Conservation (phyloP, 352 stramenopile species). For the Globisporangium cylindrosporum region DNA sequence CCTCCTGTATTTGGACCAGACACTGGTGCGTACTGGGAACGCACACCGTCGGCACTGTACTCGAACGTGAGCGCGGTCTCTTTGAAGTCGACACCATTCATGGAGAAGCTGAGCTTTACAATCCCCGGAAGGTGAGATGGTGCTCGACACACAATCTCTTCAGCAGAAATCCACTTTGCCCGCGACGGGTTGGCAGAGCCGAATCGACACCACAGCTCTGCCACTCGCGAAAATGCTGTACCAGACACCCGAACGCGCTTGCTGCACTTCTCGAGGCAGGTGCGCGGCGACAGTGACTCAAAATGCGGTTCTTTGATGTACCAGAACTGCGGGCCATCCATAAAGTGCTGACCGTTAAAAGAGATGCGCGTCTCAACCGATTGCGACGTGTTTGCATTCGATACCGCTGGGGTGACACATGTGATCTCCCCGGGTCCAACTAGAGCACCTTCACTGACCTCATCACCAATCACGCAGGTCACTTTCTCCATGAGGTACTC, state of each 20-base stretch:
- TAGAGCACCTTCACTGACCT: constrained; percentile 10
- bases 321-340: constrained; percentile 35
- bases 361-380: constrained; percentile 23
- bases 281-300: constrained; percentile 21
- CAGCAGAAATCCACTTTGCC: constrained; percentile 28
- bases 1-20: constrained; percentile 31
- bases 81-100: constrained; percentile 53
- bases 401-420: constrained; percentile 10
- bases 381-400: not conserved
- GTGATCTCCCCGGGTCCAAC: constrained; percentile 7
- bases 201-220: constrained; percentile 44
- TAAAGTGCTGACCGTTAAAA: constrained; percentile 42
- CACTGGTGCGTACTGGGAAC: constrained; percentile 18
- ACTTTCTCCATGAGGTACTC: constrained; percentile 11
- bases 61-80: constrained; percentile 25
- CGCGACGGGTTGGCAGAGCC: constrained; percentile 17
- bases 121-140: constrained; percentile 23
- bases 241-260: constrained; percentile 25
- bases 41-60: constrained; percentile 20
- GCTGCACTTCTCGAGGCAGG: constrained; percentile 16
- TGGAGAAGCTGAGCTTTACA: constrained; percentile 39
- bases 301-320: constrained; percentile 34
- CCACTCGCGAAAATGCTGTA: constrained; percentile 29
- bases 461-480: constrained; percentile 25
- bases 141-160: constrained; percentile 25